Evolutionary conservation across 2,329 filamentous ascomycete species (phyloP).

Genomic region (Fusarium fujikuroi): DNA sequence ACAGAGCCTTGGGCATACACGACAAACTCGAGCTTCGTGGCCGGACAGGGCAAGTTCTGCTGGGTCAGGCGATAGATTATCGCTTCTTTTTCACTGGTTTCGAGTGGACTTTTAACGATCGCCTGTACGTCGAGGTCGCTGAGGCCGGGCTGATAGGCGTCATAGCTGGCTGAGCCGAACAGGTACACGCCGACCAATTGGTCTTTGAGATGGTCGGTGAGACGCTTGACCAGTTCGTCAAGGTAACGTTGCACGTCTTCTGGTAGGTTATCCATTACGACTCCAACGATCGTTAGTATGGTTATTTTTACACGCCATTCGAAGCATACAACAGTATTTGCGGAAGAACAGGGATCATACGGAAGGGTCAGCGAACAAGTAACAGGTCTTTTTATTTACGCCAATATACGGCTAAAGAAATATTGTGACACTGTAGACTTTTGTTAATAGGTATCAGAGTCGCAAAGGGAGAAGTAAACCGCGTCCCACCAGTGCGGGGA

Average conservation of each 20-base stretch:
- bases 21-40: slow-evolving; percentile 20
- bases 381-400: fast-evolving
- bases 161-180: slow-evolving; percentile 23
- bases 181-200: slow-evolving; percentile 14
- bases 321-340: not conserved
- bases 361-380: no score
- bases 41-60: not conserved
- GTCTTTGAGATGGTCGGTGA: not conserved
- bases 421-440: no score
- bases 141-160: not conserved
- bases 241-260: not conserved
- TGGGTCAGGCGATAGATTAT: not conserved
- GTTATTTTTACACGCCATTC: fast-evolving
- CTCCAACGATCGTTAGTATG: not conserved
- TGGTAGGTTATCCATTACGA: not conserved
- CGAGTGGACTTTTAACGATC: not conserved
- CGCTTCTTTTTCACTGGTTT: not conserved
- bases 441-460: fast-evolving
- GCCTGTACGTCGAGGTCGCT: slow-evolving; percentile 25
- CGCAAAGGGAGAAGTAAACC: not conserved
- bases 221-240: not conserved
- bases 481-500: not conserved
- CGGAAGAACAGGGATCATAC: fast-evolving
- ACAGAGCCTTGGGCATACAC: not conserved
- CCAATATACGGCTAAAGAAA: not conserved